Evolutionary conservation across 1,139 yeast species (phyloP), one percentile per base, ranked within the genome.

Genomic region (Blastobotrys apis): DNA sequence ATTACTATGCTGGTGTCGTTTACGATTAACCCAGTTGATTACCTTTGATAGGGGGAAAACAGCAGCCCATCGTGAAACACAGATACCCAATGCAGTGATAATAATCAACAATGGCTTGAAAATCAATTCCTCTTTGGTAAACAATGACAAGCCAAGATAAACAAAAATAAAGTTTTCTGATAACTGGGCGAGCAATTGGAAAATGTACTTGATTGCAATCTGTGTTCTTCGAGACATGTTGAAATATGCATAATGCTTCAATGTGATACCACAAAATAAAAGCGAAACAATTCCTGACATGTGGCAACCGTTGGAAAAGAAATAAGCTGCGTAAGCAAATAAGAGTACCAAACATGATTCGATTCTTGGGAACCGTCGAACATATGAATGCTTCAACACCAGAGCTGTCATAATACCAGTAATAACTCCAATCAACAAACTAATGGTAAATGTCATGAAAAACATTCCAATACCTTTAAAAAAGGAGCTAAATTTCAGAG

Each of bases 261-360:
- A 71, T 3, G 98, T 92, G 51, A 94, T 90, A 44, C 98, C 98
- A 64, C 97, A 92, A 68, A 94, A 94, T 53, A 94, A 69, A 52
- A 94, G 72, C 1, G 97, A 87, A 5, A 94, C 99, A 56, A 92
- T 94, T 39, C 99, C 99, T 5, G 97, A 88, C 98, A 92, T 92
- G 63, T 94, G 98, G 55, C 98, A 94, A 35, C 98, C 99, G 62
- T 92, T 94, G 39, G 97, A 90, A 66, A 94, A 92, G 71, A 94
- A 94, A 63, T 94, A 94, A 0, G 97, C 86, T 55, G 90, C 95
- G 62, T 94, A 94, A 6, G 98, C 97, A 63, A 90, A 83, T 53
- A 94, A 69, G 41, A 92, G 69, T 21, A 94, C 95, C 51, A 94
- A 66, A 64, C 98, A 92, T 17, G 97, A 86, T 69, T 94, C 99